A percentile compares a stretch with the other conserved stretches of the same genome.
Conservation (phyloP, 129 eudicot species). For the Centaurea solstitialis region DNA sequence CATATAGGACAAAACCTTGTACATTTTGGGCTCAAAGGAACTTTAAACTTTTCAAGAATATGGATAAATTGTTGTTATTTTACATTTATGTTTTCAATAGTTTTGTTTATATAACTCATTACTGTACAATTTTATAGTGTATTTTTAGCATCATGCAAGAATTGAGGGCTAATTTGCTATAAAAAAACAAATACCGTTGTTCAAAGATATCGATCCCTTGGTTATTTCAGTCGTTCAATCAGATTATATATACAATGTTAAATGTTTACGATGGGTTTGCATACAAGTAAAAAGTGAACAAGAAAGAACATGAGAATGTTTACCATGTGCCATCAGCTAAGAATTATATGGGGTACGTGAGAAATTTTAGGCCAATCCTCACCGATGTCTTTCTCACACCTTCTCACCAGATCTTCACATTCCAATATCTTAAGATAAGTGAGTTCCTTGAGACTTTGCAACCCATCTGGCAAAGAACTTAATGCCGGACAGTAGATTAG, state of each 20-base stretch:
- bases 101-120: not conserved
- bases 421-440: not conserved
- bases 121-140: not conserved
- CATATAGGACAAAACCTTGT: too few species aligned
- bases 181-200: not conserved
- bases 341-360: not conserved
- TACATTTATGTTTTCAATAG: too few species aligned
- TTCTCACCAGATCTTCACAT: not conserved
- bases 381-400: slow-evolving; percentile 13
- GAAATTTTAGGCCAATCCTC: slow-evolving; percentile 24
- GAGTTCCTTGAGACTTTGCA: slow-evolving; percentile 1
- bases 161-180: not conserved
- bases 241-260: not conserved
- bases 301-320: not conserved
- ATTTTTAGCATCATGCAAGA: not conserved
- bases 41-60: too few species aligned
- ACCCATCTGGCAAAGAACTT: slow-evolving; percentile 8
- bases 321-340: not conserved
- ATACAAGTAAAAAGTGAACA: not conserved
- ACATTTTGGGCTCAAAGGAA: too few species aligned
- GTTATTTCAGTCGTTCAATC: not conserved
- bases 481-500: not conserved
- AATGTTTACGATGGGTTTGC: not conserved
- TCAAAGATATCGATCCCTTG: too few species aligned
- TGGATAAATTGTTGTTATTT: too few species aligned